These are phyloP conservation scores for Macaranga tanarius DNA, from an alignment of 441 rosid genomes.

Conservation along the genomic window DNA sequence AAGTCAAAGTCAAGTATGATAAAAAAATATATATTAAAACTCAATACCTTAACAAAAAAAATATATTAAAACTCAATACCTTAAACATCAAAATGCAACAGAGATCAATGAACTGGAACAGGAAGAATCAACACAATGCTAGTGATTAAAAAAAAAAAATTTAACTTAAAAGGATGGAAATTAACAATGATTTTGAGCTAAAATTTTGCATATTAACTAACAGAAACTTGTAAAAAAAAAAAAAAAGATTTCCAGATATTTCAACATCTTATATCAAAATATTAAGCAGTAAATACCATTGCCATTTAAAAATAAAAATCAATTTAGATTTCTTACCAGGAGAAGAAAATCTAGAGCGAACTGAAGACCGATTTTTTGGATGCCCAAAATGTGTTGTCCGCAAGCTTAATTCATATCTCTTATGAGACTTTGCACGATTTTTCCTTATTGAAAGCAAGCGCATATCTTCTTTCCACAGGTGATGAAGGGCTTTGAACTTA, in stretches of 20 bases:
- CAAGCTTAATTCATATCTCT: conserved; percentile 56
- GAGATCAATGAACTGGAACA: no score
- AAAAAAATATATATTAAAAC: no score
- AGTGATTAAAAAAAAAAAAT: no score
- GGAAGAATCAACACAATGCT: neutral
- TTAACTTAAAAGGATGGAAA: no score
- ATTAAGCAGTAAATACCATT: neutral
- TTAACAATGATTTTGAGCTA: no score
- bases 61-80: no score
- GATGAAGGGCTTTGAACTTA: conserved; percentile 74
- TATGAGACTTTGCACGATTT: conserved; percentile 61
- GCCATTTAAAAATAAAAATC: neutral
- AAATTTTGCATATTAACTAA: no score
- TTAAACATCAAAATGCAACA: no score
- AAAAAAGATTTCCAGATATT: neutral
- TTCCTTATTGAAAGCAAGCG: conserved; percentile 50
- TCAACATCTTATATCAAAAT: neutral
- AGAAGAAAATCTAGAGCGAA: conserved; percentile 63
- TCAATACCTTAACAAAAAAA: no score
- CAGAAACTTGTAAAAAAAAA: neutral
- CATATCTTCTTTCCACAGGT: conserved; percentile 87
- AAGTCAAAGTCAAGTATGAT: no score
- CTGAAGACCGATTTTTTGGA: conserved; percentile 63
- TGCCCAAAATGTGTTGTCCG: conserved; percentile 46
- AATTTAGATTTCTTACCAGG: conserved; percentile 48